Evolutionary conservation across 352 stramenopile genomes (phyloP).

Genomic region (Phytopythium chamaehyphon): DNA sequence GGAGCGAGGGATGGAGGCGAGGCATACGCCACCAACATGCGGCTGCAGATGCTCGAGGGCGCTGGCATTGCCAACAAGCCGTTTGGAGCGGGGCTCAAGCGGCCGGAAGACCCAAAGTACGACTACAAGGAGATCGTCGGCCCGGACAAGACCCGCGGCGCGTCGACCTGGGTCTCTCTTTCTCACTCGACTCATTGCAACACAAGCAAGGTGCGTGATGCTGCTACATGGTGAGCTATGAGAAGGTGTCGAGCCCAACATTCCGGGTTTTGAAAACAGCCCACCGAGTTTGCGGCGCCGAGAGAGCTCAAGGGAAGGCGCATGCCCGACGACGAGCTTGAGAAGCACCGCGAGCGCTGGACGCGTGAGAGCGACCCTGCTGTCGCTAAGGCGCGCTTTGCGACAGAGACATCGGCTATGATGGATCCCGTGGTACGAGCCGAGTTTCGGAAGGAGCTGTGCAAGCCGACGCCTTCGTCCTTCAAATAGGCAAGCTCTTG

Average conservation of each 20-base stretch:
- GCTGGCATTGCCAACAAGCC: slow-evolving; percentile 19
- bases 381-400: slow-evolving; percentile 49
- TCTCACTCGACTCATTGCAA: slow-evolving; percentile 56
- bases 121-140: slow-evolving; percentile 66
- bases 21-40: slow-evolving; percentile 54
- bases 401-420: slow-evolving; percentile 47
- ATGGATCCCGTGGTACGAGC: slow-evolving; percentile 41
- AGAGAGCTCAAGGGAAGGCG: slow-evolving; percentile 45
- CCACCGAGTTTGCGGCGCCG: slow-evolving; percentile 64
- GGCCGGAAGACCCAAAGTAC: slow-evolving; percentile 51
- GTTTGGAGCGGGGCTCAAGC: slow-evolving; percentile 51
- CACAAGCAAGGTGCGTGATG: slow-evolving; percentile 23
- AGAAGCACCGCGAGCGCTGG: slow-evolving; percentile 56
- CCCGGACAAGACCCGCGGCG: slow-evolving; percentile 48
- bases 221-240: too few species aligned
- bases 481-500: slow-evolving; percentile 53
- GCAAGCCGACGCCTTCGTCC: slow-evolving; percentile 38
- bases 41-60: slow-evolving; percentile 54
- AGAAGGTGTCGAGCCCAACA: not conserved
- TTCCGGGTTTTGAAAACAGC: slow-evolving; percentile 2
- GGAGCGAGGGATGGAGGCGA: slow-evolving; percentile 32
- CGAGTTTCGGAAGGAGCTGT: slow-evolving; percentile 60
- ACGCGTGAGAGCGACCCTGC: slow-evolving; percentile 46
- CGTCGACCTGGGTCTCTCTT: slow-evolving; percentile 53
- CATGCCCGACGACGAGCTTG: slow-evolving; percentile 45